phyloP scores from a whole-genome alignment of 352 stramenopile species.

The Pythium aquatile region DNA sequence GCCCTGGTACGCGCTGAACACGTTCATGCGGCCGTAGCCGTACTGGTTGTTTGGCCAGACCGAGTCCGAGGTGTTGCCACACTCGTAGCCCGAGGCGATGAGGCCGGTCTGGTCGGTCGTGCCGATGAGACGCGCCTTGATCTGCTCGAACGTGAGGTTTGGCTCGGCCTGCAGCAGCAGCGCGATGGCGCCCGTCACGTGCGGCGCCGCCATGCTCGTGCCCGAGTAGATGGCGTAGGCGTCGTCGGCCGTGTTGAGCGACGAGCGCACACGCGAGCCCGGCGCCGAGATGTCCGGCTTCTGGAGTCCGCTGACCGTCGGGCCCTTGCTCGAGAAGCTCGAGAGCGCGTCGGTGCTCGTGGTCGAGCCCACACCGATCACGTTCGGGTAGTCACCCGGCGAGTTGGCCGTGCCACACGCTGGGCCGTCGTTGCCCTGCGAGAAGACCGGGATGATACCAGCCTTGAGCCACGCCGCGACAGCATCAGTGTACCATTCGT shows the following conservation, averaged over 20 bases:
- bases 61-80: neutral
- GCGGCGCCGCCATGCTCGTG: slow-evolving; percentile 23
- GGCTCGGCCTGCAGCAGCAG: slow-evolving; percentile 20
- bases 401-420: slow-evolving; percentile 13
- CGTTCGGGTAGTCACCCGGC: slow-evolving; percentile 21
- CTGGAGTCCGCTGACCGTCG: slow-evolving; percentile 7
- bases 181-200: slow-evolving; percentile 26
- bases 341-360: slow-evolving; percentile 20
- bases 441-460: slow-evolving; percentile 27
- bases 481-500: slow-evolving; percentile 10
- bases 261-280: slow-evolving; percentile 25
- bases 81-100: neutral
- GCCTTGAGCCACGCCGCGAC: slow-evolving; percentile 21
- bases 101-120: slow-evolving; percentile 5
- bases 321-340: slow-evolving; percentile 31
- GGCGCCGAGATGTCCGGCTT: slow-evolving; percentile 36
- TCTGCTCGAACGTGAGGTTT: slow-evolving; percentile 7
- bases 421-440: slow-evolving; percentile 22
- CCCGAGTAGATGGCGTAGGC: slow-evolving; percentile 31
- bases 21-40: neutral
- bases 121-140: neutral
- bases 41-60: neutral
- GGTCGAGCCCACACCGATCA: slow-evolving; percentile 13
- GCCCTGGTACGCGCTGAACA: neutral
- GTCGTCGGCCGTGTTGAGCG: slow-evolving; percentile 22